Base-by-base conservation (phyloP, 768 basidiomycete species). In the Auriculariales sp. region DNA sequence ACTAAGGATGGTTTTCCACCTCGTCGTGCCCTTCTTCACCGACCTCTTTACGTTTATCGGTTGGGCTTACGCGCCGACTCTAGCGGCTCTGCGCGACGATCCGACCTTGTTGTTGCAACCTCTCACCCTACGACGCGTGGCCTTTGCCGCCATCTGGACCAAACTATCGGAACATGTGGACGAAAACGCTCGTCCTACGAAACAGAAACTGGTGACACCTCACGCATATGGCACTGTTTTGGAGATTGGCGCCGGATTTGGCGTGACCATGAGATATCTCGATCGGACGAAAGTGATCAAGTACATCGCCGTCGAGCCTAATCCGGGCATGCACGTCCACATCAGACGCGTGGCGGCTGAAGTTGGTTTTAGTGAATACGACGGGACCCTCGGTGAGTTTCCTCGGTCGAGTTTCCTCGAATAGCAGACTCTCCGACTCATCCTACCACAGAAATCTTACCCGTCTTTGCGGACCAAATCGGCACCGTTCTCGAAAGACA, bases 281-380 rank as follows among this genome's bases (percentile, higher is more conserved):
- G 72, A 83, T 50, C 65, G 59, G 28, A 52, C 56, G 1, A 66
- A 63, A 27, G 78, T 86, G 17, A 71, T 74, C 1, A 75, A 68
- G 58, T 86, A 87, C 54, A 65, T 86, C 45, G 84, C 83, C 1
- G 60, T 87, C 4, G 84, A 87, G 56, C 84, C 85, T 4, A 87
- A 85, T 55, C 49, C 54, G 3, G 61, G 66, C 49, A 83, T 85
- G 82, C 81, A 86, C 57, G 50, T 64, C 3, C 58, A 67, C 15
- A 72, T 88, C 31, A 71, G 77, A 24, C 59, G 57, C 1, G 58
- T 60, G 3, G 83, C 82, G 3, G 59, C 64, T 25, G 58, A 61
- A 2, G 71, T 67, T 4, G 81, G 82, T 1, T 82, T 70, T 58
- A 62, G 49, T 9, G 79, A 81, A 55, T 62, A 62, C 14, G 67